Conservation (phyloP, 805 yeast species). For the Schwanniomyces vanrijiae region DNA sequence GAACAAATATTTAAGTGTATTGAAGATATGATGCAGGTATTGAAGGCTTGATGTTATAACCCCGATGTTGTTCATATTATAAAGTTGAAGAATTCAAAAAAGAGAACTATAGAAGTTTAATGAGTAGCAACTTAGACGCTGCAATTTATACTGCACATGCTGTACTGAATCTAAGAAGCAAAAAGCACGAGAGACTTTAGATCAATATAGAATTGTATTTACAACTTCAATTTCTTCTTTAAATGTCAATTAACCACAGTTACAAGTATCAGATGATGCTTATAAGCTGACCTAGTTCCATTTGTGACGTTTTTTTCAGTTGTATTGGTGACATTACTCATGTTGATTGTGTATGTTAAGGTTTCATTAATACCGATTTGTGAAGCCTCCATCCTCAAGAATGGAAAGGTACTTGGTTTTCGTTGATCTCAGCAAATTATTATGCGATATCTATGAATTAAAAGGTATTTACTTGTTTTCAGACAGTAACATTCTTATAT, state of each 20-base stretch:
- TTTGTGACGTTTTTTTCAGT: conserved; percentile 45
- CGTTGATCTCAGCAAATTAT: conserved; percentile 57
- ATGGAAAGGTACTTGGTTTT: conserved; percentile 12
- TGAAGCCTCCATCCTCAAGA: conserved; percentile 66
- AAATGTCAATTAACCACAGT: conserved; percentile 37
- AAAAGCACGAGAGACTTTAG: conserved; percentile 33
- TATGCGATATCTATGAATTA: conserved; percentile 76
- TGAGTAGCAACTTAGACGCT: conserved; percentile 44
- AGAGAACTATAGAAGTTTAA: conserved; percentile 33
- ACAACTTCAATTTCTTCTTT: conserved; percentile 42
- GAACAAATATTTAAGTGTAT: conserved; percentile 20
- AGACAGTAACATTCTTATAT: conserved; percentile 71
- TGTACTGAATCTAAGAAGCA: conserved; percentile 44
- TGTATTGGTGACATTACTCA: conserved; percentile 52
- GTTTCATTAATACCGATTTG: conserved; percentile 70
- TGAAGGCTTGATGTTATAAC: conserved; percentile 36
- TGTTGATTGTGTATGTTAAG: conserved; percentile 71
- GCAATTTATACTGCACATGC: conserved; percentile 47
- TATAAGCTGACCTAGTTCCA: conserved; percentile 35
- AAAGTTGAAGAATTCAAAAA: conserved; percentile 32
- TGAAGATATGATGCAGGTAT: conserved; percentile 25
- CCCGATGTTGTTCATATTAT: conserved; percentile 37
- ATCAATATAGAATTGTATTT: conserved; percentile 41
- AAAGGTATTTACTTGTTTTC: conserved; percentile 68
- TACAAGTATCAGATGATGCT: conserved; percentile 44